Evolutionary conservation across 192 early-diverging fungal genomes (phyloP).

Genomic region (Podila epicladia): DNA sequence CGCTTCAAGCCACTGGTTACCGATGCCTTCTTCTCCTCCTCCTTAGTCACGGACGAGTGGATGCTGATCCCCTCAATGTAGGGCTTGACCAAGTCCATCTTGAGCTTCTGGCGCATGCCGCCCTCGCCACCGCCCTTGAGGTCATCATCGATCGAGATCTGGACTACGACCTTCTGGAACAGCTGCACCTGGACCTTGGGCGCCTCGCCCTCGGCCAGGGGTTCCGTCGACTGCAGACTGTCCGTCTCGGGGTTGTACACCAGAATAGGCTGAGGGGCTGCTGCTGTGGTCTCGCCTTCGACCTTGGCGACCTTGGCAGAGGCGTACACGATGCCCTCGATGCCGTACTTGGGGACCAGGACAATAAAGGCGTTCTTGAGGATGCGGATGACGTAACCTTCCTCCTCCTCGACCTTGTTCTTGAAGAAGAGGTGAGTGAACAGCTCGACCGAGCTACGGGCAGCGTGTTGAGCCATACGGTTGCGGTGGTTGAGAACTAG

Average conservation of each 20-base stretch:
- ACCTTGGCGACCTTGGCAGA: constrained; percentile 41
- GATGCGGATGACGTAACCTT: constrained; percentile 90
- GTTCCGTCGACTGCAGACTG: constrained; percentile 38
- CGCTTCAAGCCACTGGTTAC: constrained; percentile 14
- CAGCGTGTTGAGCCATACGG: constrained; percentile 95
- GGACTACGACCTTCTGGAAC: constrained; percentile 85
- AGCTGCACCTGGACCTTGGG: constrained; percentile 67
- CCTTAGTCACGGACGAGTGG: constrained; percentile 28
- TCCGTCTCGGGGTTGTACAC: constrained; percentile 57
- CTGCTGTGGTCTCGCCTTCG: constrained; percentile 12
- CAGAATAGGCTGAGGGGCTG: constrained; percentile 25
- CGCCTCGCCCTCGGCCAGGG: constrained; percentile 37
- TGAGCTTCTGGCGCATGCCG: constrained; percentile 71
- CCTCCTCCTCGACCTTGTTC: constrained; percentile 86
- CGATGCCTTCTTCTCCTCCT: constrained; percentile 6
- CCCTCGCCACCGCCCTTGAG: constrained; percentile 57
- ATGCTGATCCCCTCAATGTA: constrained; percentile 63
- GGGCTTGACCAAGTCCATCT: constrained; percentile 65
- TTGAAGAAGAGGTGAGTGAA: constrained; percentile 98
- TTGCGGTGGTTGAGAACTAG: constrained; percentile 89
- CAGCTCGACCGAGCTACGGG: constrained; percentile 93
- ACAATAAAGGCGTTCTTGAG: constrained; percentile 96
- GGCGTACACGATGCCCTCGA: constrained; percentile 93
- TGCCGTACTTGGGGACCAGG: constrained; percentile 88
- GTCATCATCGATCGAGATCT: constrained; percentile 69